These are phyloP conservation scores for Pythium aquatile DNA, from an alignment of 352 stramenopile species.

Conservation along the genomic window DNA sequence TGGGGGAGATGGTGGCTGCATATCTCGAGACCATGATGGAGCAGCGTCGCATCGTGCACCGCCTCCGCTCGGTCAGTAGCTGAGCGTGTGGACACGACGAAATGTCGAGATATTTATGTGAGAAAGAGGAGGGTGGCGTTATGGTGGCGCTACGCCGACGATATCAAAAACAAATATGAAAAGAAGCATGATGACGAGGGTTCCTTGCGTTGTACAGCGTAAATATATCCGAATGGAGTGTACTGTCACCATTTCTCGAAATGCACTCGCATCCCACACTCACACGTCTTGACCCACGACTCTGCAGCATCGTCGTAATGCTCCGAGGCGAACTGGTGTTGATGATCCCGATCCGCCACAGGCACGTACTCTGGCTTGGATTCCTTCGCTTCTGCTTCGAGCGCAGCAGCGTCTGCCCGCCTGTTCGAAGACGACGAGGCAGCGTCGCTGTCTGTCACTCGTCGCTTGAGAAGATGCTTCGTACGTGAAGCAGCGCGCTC, in stretches of 20 bases:
- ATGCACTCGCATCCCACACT: constrained; percentile 61
- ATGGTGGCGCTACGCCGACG: background rate
- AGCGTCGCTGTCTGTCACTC: constrained; percentile 21
- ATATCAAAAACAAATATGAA: too few relatives aligned
- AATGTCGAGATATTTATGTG: background rate
- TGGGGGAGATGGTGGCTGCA: constrained; percentile 61
- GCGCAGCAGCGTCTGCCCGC: constrained; percentile 13
- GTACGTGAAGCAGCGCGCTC: constrained; percentile 46
- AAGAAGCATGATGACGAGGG: too few relatives aligned
- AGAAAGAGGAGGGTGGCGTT: background rate
- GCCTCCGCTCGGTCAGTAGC: constrained; percentile 4
- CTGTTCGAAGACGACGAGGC: constrained; percentile 8
- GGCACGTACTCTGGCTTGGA: constrained; percentile 30
- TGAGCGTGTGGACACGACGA: background rate
- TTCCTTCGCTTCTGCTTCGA: constrained; percentile 13
- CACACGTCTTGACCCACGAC: constrained; percentile 54
- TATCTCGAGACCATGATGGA: constrained; percentile 61
- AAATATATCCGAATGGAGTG: too few relatives aligned
- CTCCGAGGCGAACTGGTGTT: constrained; percentile 49
- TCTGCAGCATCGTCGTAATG: constrained; percentile 35
- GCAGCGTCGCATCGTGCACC: constrained; percentile 37
- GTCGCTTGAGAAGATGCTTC: constrained; percentile 55
- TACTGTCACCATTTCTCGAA: constrained; percentile 67
- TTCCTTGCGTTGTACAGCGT: too few relatives aligned
- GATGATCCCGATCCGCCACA: constrained; percentile 53